Conservation (phyloP, 2,329 filamentous ascomycete genomes). For the Fusarium proliferatum region DNA sequence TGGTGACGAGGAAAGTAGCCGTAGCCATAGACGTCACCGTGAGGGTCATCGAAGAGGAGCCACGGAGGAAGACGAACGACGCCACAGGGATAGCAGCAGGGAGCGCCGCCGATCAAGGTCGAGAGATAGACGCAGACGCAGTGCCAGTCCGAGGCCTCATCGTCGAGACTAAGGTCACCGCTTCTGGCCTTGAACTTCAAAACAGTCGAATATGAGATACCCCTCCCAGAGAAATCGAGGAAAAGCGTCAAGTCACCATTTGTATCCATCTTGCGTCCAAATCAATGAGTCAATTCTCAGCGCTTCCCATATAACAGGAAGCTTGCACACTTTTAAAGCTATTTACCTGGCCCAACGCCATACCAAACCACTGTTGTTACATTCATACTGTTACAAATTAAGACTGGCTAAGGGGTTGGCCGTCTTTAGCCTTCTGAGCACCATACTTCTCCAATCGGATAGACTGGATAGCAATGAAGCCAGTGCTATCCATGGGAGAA, state of each 20-base stretch:
- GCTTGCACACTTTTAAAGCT: constrained; percentile 7
- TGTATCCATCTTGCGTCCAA: background rate
- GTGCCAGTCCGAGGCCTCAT: constrained; percentile 24
- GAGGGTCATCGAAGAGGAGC: constrained; percentile 14
- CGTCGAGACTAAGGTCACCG: constrained; percentile 14
- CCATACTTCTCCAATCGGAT: constrained; percentile 60
- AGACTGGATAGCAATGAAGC: constrained; percentile 64
- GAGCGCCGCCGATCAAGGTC: constrained; percentile 41
- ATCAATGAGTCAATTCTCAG: constrained; percentile 10
- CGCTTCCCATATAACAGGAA: background rate
- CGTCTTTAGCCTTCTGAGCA: constrained; percentile 47
- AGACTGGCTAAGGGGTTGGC: constrained; percentile 45
- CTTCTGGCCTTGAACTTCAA: background rate
- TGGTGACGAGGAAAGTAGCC: constrained; percentile 10
- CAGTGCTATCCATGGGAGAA: constrained; percentile 75
- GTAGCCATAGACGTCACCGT: constrained; percentile 31
- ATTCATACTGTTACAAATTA: constrained; percentile 2
- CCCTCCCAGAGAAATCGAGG: background rate
- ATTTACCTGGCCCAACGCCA: constrained; percentile 20
- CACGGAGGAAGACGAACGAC: constrained; percentile 24
- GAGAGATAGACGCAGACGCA: constrained; percentile 31
- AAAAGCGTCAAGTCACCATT: background rate
- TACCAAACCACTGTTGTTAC: constrained; percentile 25
- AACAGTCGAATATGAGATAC: constrained; percentile 20
- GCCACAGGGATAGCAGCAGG: constrained; percentile 33